Conservation (phyloP, 2,329 filamentous ascomycete species). For the Talaromyces verruculosus region DNA sequence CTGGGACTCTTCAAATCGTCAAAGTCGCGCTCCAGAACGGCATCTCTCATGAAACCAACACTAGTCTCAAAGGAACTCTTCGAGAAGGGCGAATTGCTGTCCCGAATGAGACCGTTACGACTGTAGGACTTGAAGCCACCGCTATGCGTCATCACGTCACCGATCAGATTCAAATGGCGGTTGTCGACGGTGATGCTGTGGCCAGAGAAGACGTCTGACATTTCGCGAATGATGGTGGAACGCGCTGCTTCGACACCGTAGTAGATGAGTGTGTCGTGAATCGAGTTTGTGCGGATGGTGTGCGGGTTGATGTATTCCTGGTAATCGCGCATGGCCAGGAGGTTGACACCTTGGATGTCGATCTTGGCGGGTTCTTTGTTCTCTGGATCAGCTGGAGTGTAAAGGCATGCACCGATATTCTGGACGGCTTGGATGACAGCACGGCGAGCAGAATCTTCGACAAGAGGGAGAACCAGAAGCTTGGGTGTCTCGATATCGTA, state of each 20-base stretch:
- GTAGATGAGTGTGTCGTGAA: conserved; percentile 75
- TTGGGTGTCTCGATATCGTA: conserved; percentile 81
- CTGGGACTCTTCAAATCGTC: conserved; percentile 85
- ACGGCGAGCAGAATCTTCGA: conserved; percentile 75
- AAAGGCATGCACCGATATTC: conserved; percentile 71
- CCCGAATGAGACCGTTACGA: conserved; percentile 75
- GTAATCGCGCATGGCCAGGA: conserved; percentile 86
- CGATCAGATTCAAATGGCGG: conserved; percentile 91
- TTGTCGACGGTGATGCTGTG: conserved; percentile 93
- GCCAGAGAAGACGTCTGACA: conserved; percentile 78
- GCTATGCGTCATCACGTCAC: conserved; percentile 94
- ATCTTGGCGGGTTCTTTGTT: conserved; percentile 54
- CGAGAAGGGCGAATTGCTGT: conserved; percentile 85
- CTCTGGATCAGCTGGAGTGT: conserved; percentile 60
- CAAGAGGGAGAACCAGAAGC: conserved; percentile 85
- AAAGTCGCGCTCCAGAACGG: conserved; percentile 83
- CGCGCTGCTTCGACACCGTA: conserved; percentile 96
- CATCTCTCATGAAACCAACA: conserved; percentile 87
- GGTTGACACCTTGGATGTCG: conserved; percentile 80
- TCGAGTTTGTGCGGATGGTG: conserved; percentile 86
- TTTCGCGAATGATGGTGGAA: conserved; percentile 79
- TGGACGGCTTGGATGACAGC: conserved; percentile 85
- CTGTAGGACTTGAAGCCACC: conserved; percentile 91
- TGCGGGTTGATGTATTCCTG: conserved; percentile 83
- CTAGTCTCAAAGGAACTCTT: conserved; percentile 99